Evolutionary conservation across 768 basidiomycete genomes (phyloP).

Genomic region (Kwoniella bestiolae): DNA sequence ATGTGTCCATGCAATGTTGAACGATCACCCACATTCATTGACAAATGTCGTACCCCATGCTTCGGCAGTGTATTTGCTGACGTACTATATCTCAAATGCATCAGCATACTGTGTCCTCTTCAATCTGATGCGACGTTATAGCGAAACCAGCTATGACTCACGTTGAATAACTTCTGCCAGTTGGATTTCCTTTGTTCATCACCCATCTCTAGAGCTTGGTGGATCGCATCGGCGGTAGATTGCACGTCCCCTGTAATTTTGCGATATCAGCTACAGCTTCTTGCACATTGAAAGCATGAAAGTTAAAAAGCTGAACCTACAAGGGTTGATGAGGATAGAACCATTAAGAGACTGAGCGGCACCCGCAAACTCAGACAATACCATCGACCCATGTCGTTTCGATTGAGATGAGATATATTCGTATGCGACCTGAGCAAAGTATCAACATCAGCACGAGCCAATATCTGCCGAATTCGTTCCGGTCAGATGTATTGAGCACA

Average conservation of each 20-base stretch:
- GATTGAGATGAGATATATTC: slow-evolving; percentile 97
- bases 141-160: slow-evolving; percentile 55
- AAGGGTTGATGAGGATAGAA: slow-evolving; percentile 92
- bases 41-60: slow-evolving; percentile 57
- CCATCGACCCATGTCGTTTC: slow-evolving; percentile 91
- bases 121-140: no score
- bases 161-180: slow-evolving; percentile 90
- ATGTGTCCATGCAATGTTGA: not conserved
- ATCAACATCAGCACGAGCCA: not conserved
- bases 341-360: slow-evolving; percentile 96
- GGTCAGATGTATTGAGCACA: slow-evolving; percentile 31
- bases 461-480: no score
- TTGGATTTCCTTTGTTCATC: slow-evolving; percentile 82
- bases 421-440: slow-evolving; percentile 77
- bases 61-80: slow-evolving; percentile 56
- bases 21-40: slow-evolving; percentile 48
- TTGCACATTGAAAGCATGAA: not conserved
- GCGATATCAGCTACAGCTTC: slow-evolving; percentile 5
- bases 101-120: no score
- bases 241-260: slow-evolving; percentile 77
- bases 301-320: slow-evolving; percentile 31
- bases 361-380: slow-evolving; percentile 97
- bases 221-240: slow-evolving; percentile 95
- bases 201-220: slow-evolving; percentile 90
- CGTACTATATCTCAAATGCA: slow-evolving; percentile 40